Percentiles rank a stretch among this genome's conserved stretches.
Evolutionary conservation across 2,329 filamentous ascomycete species (phyloP).

Genomic region (Fusarium buxicola): DNA sequence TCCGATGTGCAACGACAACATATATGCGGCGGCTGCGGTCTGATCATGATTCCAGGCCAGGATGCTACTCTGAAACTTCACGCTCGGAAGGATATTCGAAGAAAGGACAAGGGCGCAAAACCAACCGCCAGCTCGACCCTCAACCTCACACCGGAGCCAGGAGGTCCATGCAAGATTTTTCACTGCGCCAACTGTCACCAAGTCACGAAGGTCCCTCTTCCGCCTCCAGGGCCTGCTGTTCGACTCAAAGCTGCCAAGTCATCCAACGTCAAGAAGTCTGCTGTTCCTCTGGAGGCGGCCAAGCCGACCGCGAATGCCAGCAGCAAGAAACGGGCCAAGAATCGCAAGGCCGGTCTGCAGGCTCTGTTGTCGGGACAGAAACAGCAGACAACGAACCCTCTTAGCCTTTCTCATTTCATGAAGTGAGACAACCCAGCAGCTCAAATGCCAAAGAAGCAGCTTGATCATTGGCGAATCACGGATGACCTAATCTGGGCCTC

Average conservation of each 20-base stretch:
- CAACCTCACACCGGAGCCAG: slow-evolving; percentile 20
- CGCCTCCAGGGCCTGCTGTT: slow-evolving; percentile 50
- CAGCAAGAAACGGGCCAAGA: slow-evolving; percentile 75
- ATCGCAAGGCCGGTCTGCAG: slow-evolving; percentile 73
- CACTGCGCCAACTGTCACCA: slow-evolving; percentile 60
- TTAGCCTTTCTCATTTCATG: slow-evolving; percentile 69
- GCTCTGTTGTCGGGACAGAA: slow-evolving; percentile 68
- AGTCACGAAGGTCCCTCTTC: slow-evolving; percentile 56
- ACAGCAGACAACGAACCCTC: slow-evolving; percentile 55
- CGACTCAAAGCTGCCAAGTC: slow-evolving; percentile 40
- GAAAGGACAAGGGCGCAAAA: slow-evolving; percentile 16
- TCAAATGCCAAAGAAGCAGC: neutral
- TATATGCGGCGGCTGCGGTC: slow-evolving; percentile 70
- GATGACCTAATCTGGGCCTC: slow-evolving; percentile 25
- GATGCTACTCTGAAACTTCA: slow-evolving; percentile 56
- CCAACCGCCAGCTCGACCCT: slow-evolving; percentile 10
- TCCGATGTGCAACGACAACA: slow-evolving; percentile 65
- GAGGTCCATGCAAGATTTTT: slow-evolving; percentile 53
- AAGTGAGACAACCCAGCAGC: slow-evolving; percentile 38
- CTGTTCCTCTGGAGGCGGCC: slow-evolving; percentile 42
- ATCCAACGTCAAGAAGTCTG: slow-evolving; percentile 35
- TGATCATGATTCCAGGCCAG: slow-evolving; percentile 67
- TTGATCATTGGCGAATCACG: slow-evolving; percentile 2
- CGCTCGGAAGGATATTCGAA: slow-evolving; percentile 24
- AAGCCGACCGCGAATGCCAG: slow-evolving; percentile 62